A percentile compares a stretch with the other conserved stretches of the same genome.
Conservation (phyloP, 345 rosid species). For the Eucalyptus pauciflora region DNA sequence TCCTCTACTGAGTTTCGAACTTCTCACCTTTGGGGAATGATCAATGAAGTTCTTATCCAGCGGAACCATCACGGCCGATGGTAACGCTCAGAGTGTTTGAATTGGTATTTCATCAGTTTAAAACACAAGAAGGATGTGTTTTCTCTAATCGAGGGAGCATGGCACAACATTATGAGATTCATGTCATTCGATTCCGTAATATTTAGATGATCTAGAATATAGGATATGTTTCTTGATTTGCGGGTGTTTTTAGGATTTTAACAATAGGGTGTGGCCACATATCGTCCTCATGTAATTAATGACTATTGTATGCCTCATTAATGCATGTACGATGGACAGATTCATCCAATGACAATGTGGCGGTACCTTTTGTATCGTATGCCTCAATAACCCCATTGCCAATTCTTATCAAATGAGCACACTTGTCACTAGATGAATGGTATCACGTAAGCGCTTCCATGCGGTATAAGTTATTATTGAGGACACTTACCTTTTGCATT, state of each 20-base stretch:
- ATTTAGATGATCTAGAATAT: neutral
- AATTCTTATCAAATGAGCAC: neutral
- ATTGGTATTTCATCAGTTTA: neutral
- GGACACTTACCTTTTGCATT: neutral
- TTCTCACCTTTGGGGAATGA: no score
- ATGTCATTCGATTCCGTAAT: neutral
- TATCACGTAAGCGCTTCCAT: neutral
- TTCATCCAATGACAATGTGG: neutral
- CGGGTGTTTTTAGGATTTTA: neutral
- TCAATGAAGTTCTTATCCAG: no score
- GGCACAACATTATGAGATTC: neutral
- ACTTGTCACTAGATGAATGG: neutral
- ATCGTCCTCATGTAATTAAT: neutral
- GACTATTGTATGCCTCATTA: neutral
- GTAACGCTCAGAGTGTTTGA: neutral
- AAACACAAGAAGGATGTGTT: neutral
- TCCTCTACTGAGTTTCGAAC: no score
- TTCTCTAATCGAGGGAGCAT: neutral
- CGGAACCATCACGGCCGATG: no score
- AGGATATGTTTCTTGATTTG: neutral
- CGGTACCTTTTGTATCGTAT: neutral
- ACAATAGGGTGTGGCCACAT: neutral
- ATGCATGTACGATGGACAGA: neutral
- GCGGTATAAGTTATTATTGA: neutral
- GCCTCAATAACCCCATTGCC: neutral